A percentile compares a stretch with the other conserved stretches of the same genome.
Conservation (phyloP, 2,329 filamentous ascomycete species). For the Gliomastix tumulicola region DNA sequence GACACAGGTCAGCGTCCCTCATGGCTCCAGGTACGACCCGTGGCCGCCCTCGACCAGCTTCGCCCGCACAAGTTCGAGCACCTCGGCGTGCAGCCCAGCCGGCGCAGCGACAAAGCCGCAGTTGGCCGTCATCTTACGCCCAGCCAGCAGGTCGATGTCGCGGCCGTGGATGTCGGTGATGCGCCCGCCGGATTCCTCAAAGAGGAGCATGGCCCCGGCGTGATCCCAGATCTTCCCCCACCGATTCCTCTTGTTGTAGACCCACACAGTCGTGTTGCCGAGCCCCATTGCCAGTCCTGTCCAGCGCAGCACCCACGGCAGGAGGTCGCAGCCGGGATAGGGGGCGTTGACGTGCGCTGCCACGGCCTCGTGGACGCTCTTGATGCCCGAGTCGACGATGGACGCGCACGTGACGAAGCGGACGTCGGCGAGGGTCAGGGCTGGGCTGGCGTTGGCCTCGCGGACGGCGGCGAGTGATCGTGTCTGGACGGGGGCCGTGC, state of each 20-base stretch:
- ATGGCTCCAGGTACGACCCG: constrained; percentile 1
- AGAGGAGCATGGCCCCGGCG: constrained; percentile 51
- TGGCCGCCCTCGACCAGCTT: constrained; percentile 48
- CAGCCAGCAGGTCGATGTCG: constrained; percentile 39
- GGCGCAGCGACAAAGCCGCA: constrained; percentile 51
- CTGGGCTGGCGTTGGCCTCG: too few species aligned
- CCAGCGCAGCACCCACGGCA: constrained; percentile 53
- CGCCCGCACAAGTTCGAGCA: constrained; percentile 63
- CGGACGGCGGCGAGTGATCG: neutral
- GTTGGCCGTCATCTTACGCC: constrained; percentile 41
- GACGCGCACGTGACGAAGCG: constrained; percentile 40
- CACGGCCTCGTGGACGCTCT: constrained; percentile 36
- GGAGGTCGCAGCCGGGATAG: constrained; percentile 42
- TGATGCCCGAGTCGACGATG: constrained; percentile 38
- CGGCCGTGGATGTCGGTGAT: constrained; percentile 48
- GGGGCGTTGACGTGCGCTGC: constrained; percentile 18
- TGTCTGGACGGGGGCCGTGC: constrained; percentile 8
- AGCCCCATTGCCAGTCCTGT: constrained; percentile 42
- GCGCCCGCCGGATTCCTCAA: constrained; percentile 47
- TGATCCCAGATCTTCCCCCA: constrained; percentile 54
- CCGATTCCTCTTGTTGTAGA: constrained; percentile 40
- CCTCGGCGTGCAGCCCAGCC: constrained; percentile 28
- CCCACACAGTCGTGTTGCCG: constrained; percentile 48
- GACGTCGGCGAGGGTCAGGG: constrained; percentile 16
- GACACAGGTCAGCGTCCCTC: too few species aligned